Conservation (phyloP, 768 basidiomycete genomes). For the Termitomyces sp. region DNA sequence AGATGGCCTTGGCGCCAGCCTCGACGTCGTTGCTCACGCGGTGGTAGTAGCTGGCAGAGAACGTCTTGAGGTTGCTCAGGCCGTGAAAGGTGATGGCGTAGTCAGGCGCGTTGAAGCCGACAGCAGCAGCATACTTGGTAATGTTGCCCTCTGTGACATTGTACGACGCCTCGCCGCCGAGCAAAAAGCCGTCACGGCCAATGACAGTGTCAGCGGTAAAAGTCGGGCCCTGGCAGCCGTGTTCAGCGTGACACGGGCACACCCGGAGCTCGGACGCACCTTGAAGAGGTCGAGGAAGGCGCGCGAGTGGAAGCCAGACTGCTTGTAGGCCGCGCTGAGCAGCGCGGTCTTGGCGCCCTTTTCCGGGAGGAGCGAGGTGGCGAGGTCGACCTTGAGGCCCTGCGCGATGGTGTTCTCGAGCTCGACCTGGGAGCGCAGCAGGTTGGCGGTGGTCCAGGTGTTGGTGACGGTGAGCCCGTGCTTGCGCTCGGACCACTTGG, state of each 20-base stretch:
- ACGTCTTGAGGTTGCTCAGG: constrained; percentile 90
- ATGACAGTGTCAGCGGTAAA: constrained; percentile 95
- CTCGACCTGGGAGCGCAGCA: constrained; percentile 88
- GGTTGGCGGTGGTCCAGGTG: constrained; percentile 93
- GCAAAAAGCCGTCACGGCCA: constrained; percentile 95
- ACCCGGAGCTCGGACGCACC: constrained; percentile 38
- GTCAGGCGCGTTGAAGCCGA: constrained; percentile 95
- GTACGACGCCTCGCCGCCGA: constrained; percentile 95
- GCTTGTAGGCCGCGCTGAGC: constrained; percentile 87
- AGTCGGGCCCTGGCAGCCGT: constrained; percentile 72
- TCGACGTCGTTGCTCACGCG: constrained; percentile 87
- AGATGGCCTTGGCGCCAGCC: constrained; percentile 94
- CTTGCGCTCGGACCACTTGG: constrained; percentile 86
- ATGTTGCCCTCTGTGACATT: constrained; percentile 93
- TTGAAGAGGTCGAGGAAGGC: constrained; percentile 91
- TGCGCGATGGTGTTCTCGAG: constrained; percentile 96
- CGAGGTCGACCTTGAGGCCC: constrained; percentile 93
- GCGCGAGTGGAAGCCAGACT: constrained; percentile 90
- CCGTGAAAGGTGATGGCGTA: constrained; percentile 94
- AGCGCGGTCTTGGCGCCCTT: constrained; percentile 84
- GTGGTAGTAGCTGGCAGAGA: constrained; percentile 98
- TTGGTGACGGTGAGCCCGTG: constrained; percentile 94
- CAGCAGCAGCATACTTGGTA: constrained; percentile 85
- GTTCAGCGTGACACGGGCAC: not conserved
- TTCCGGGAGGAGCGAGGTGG: constrained; percentile 78